Evolutionary conservation across 805 yeast genomes (phyloP).

Genomic region (Tetrapisispora namnaoensis): DNA sequence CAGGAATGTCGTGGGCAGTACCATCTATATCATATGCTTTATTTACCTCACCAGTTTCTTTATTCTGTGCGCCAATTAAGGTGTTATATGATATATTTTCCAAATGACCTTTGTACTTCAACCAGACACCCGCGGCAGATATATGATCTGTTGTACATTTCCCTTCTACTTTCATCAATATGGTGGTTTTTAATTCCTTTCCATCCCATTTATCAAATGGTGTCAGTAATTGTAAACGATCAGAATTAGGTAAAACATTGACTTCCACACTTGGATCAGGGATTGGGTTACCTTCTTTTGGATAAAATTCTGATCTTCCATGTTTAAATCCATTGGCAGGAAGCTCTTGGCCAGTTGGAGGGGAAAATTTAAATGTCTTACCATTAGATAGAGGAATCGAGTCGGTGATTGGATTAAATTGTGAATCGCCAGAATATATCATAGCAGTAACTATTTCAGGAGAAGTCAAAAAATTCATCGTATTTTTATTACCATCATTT

Average conservation of each 20-base stretch:
- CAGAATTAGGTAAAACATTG: slow-evolving; percentile 77
- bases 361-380: slow-evolving; percentile 60
- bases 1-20: slow-evolving; percentile 74
- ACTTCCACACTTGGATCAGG: slow-evolving; percentile 52
- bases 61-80: slow-evolving; percentile 91
- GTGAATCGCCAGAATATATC: slow-evolving; percentile 88
- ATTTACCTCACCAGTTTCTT: slow-evolving; percentile 94
- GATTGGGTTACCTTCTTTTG: slow-evolving; percentile 19
- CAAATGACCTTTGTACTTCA: slow-evolving; percentile 94
- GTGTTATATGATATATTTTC: slow-evolving; percentile 94
- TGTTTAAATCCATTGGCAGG: slow-evolving; percentile 68
- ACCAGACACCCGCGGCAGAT: slow-evolving; percentile 98
- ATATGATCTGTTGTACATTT: slow-evolving; percentile 98
- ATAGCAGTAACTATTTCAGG: slow-evolving; percentile 97
- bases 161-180: slow-evolving; percentile 87
- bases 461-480: slow-evolving; percentile 96
- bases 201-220: slow-evolving; percentile 87
- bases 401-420: slow-evolving; percentile 87
- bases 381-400: slow-evolving; percentile 65
- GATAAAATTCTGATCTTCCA: slow-evolving; percentile 71
- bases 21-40: slow-evolving; percentile 83
- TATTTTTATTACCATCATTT: slow-evolving; percentile 96
- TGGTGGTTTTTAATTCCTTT: slow-evolving; percentile 64
- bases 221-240: slow-evolving; percentile 81
- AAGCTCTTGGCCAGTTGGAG: slow-evolving; percentile 78